Evolutionary conservation across 495 filamentous ascomycete species (phyloP), one percentile per base, ranked within the genome.

Genomic region (Tuber indicum): DNA sequence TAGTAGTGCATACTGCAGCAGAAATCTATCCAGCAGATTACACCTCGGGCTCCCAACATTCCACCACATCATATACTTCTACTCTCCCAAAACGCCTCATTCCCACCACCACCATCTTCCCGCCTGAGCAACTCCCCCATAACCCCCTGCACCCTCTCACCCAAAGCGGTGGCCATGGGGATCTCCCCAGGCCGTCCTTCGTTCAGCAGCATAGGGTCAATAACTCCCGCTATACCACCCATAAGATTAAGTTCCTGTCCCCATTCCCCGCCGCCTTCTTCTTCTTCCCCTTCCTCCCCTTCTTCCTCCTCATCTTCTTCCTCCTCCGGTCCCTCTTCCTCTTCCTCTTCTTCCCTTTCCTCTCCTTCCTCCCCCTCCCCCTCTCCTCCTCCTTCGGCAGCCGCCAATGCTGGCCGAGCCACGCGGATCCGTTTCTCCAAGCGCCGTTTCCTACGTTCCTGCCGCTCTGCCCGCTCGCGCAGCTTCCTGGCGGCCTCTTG

Each of bases 291-390:
- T 4, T 79, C 80, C 42, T 76, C 80, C 76, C 72, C 76, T 39
- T 81, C 75, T 21, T 71, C 80, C 19, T 77, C 77, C 41, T 75
- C 82, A 21, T 36, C 69, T 44, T 77, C 81, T 3, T 52, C 62
- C 16, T 77, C 78, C 8, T 76, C 80, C 17, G 58, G 66, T 10
- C 72, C 75, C 52, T 66, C 76, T 42, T 23, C 52, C 58, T 73
- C 74, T 72, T 76, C 78, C 78, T 42, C 62, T 4, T 19, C 71
- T 58, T 72, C 62, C 36, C 52, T 76, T 77, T 83, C 73, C 76
- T 17, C 75, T 75, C 72, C 71, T 71, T 81, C 81, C 84, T 85
- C 84, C 87, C 86, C 78, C 76, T 84, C 81, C 46, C 12, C 52
- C 1, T 62, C 52, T 3, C 4, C 49, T 14, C 12, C 52, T 26